Conservation (phyloP, 441 rosid genomes). For the Sinapis alba region DNA sequence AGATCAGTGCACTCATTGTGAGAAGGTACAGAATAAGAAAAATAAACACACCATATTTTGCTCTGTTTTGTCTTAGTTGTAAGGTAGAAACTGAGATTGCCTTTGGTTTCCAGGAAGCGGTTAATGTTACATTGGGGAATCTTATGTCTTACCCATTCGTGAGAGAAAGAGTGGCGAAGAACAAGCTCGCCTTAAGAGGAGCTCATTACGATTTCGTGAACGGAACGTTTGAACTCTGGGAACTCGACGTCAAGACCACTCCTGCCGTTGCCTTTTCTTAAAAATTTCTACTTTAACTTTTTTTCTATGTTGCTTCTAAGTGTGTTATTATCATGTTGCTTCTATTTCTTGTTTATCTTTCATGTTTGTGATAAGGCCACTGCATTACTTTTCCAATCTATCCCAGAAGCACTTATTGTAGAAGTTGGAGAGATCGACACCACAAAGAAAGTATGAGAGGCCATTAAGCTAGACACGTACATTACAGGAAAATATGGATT, state of each 20-base stretch:
- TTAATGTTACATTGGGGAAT: slow-evolving; percentile 85
- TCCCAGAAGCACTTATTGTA: too few species aligned
- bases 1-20: slow-evolving; percentile 77
- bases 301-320: slow-evolving; percentile 8
- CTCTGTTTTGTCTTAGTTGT: background rate
- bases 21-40: slow-evolving; percentile 72
- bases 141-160: slow-evolving; percentile 92
- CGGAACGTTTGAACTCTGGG: slow-evolving; percentile 78
- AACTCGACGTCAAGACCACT: slow-evolving; percentile 62
- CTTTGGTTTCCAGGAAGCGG: slow-evolving; percentile 78
- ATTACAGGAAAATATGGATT: too few species aligned
- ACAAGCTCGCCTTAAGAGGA: slow-evolving; percentile 59
- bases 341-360: background rate
- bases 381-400: too few species aligned
- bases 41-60: background rate
- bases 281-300: background rate
- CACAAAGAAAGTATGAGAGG: too few species aligned
- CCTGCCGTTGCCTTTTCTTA: slow-evolving; percentile 43
- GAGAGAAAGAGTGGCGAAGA: slow-evolving; percentile 62
- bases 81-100: slow-evolving; percentile 12
- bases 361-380: background rate
- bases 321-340: background rate
- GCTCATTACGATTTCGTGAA: slow-evolving; percentile 85
- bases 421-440: too few species aligned
- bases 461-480: too few species aligned